Evolutionary conservation across 225 moss, liverwort and hornwort species (phyloP), one percentile per base, ranked within the genome.

Genomic region (Polytrichum formosum): DNA sequence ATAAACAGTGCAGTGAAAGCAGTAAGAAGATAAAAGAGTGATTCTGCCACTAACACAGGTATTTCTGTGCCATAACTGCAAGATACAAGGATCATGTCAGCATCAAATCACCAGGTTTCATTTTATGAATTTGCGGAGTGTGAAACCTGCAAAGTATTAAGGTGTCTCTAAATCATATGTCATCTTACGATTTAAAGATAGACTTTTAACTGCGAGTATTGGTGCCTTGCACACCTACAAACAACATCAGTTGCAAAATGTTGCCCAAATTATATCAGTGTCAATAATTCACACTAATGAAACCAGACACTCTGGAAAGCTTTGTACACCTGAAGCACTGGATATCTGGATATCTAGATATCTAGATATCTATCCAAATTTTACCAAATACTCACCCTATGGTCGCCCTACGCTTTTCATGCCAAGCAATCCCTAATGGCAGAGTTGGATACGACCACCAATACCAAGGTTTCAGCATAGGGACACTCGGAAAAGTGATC

Each of bases 401-500:
- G 1, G 83, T 93, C 64, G 53, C 70, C 6, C 78, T 73, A 2
- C 93, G 87, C 56, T 84, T 80, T 55, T 89, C 81, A 60, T 93
- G 91, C 93, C 93, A 93, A 29, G 79, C 73, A 18, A 91, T 77
- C 66, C 93, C 93, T 73, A 93, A 69, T 6, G 93, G 91, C 21
- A 93, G 75, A 10, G 85, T 84, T 46, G 93, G 93, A 70, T 88
- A 93, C 5, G 93, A 83, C 93, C 93, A 93, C 93, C 93, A 93
- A 71, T 82, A 93, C 93, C 93, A 93, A 5, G 93, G 93, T 80
- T 93, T 93, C 21, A 93, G 56, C 33, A 89, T 28, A 1, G 85
- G 87, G 23, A 87, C 81, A 56, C 87, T 93, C 26, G 93, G 93
- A 72, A 93, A 93, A 54, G 93, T 87, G 19, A 93, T 84, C 13